These are phyloP conservation scores for Blakeslea trispora DNA, from an alignment of 371 early-diverging fungal genomes.

Conservation along the genomic window DNA sequence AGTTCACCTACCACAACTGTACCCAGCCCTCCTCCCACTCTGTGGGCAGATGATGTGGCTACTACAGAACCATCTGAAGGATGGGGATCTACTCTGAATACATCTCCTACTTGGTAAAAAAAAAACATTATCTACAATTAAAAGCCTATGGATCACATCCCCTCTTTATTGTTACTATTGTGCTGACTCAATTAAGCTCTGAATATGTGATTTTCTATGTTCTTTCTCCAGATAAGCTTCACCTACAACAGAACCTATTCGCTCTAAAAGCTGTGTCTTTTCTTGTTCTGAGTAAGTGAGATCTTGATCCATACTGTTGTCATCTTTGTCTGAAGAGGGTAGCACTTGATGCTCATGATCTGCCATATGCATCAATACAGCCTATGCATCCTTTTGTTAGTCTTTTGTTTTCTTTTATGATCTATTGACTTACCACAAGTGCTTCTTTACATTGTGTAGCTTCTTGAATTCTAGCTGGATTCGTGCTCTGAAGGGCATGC, in stretches of 20 bases:
- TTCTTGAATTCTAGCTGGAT: slow-evolving; percentile 31
- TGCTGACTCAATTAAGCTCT: not conserved
- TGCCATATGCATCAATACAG: slow-evolving; percentile 23
- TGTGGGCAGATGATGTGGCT: not conserved
- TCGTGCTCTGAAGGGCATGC: slow-evolving; percentile 22
- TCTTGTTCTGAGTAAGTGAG: slow-evolving; percentile 14
- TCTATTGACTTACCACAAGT: slow-evolving; percentile 26
- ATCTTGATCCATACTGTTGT: slow-evolving; percentile 25
- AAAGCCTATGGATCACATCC: too few relatives aligned
- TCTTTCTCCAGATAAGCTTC: slow-evolving; percentile 25
- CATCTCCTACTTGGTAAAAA: not conserved
- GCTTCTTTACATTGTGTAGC: slow-evolving; percentile 47
- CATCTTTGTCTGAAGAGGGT: slow-evolving; percentile 1
- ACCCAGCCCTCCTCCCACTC: too few relatives aligned
- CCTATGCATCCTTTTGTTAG: too few relatives aligned
- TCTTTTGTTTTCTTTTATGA: not conserved
- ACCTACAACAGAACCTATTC: slow-evolving; percentile 20
- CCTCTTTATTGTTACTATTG: not conserved
- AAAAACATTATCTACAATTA: too few relatives aligned
- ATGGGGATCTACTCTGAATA: not conserved
- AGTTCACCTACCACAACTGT: too few relatives aligned
- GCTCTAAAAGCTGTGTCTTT: slow-evolving; percentile 15
- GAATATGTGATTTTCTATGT: slow-evolving; percentile 13
- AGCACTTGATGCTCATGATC: slow-evolving; percentile 9
- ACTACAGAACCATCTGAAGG: not conserved